Evolutionary conservation across 495 filamentous ascomycete species (phyloP), one percentile per base, ranked within the genome.

Genomic region (Lasiosphaeria hispida): DNA sequence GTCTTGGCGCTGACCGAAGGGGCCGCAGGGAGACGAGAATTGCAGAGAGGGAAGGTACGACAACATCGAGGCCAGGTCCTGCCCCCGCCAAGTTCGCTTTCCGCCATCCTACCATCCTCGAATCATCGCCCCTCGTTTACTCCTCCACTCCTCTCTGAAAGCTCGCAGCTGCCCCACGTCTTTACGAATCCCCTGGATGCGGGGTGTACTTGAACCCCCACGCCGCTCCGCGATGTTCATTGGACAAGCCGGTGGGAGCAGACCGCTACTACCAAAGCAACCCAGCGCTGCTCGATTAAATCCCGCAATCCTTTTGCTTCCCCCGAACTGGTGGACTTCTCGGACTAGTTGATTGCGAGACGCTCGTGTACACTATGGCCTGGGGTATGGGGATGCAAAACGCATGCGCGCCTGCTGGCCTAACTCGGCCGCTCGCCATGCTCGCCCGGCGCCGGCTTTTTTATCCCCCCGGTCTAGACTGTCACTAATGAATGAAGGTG

Each of bases 151-250:
- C 4, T 41, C 39, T 41, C 39, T 8, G 39, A 9, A 10, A 4
- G 39, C 4, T 9, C 39, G 39, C 6, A 45, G 14, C 38, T 45
- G 30, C 5, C 45, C 10, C 52, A 7, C 39, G 23, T 41, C 18
- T 23, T 42, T 40, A 37, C 37, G 52, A 38, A 23, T 15, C 7
- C 44, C 23, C 37, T 41, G 47, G 18, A 15, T 58, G 55, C 47
- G 55, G 44, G 55, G 55, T 42, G 39, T 17, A 23, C 10, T 33
- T 43, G 36, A 52, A 58, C 55, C 55, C 55, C 55, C 55, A 58
- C 55, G 55, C 55, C 30, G 19, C 14, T 18, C 36, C 19, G 14
- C 6, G 9, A 19, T 13, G 2, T 9, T 30, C 30, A 58, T 58
- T 58, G 55, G 55, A 10, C 33, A 13, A 8, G 42, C 39, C 34